Conservation (phyloP, 2,329 filamentous ascomycete genomes). For the Westerdykella aurantiaca region DNA sequence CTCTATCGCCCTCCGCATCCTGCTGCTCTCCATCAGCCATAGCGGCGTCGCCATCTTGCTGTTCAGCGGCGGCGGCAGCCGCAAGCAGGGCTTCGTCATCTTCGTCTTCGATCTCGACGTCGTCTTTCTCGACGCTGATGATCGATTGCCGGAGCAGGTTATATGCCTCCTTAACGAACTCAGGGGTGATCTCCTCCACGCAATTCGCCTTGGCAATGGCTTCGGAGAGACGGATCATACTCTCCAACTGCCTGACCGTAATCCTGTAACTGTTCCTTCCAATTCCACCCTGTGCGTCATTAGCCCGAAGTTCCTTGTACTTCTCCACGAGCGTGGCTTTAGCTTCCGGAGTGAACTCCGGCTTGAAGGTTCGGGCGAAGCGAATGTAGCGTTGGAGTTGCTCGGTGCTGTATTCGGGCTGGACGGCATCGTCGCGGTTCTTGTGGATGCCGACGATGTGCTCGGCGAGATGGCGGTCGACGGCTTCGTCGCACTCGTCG, state of each 20-base stretch:
- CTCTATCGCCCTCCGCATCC: slow-evolving; percentile 39
- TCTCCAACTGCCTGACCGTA: slow-evolving; percentile 92
- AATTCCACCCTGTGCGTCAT: slow-evolving; percentile 89
- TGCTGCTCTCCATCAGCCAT: slow-evolving; percentile 24
- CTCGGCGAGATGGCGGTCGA: slow-evolving; percentile 84
- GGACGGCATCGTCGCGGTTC: slow-evolving; percentile 81
- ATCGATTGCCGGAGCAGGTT: slow-evolving; percentile 90
- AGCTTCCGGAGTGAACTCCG: slow-evolving; percentile 83
- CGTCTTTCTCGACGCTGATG: slow-evolving; percentile 95
- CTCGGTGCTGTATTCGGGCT: slow-evolving; percentile 92
- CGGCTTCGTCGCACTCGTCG: slow-evolving; percentile 88
- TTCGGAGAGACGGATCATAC: slow-evolving; percentile 89
- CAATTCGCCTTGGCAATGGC: slow-evolving; percentile 99
- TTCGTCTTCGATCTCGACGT: slow-evolving; percentile 85
- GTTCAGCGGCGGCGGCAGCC: slow-evolving; percentile 46
- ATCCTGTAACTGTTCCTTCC: slow-evolving; percentile 96
- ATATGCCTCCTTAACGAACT: slow-evolving; percentile 87
- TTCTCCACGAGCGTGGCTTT: slow-evolving; percentile 79
- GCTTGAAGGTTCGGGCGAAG: slow-evolving; percentile 90
- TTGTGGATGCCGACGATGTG: slow-evolving; percentile 96
- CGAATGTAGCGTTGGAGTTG: slow-evolving; percentile 95
- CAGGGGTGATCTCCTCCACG: slow-evolving; percentile 77
- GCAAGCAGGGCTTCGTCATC: slow-evolving; percentile 57
- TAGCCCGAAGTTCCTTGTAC: slow-evolving; percentile 90
- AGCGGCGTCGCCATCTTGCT: slow-evolving; percentile 41